Percentiles rank a stretch among this genome's conserved stretches.
Conservation (phyloP, 2,329 filamentous ascomycete species). For the Penicillium brasilianum region DNA sequence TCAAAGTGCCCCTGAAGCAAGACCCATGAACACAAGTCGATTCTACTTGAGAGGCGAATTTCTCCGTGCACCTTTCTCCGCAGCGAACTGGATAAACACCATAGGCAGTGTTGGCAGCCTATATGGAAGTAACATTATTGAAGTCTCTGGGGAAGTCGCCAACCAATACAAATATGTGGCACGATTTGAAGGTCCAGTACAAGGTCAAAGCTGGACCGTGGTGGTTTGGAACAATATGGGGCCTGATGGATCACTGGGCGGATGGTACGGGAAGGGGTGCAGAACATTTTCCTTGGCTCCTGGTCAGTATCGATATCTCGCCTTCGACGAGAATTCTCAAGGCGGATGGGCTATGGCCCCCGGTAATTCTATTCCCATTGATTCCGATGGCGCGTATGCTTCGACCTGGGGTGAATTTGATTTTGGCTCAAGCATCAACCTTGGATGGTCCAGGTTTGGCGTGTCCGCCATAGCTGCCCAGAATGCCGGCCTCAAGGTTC, state of each 20-base stretch:
- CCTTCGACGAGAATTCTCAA: slow-evolving; percentile 2
- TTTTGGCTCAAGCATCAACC: neutral
- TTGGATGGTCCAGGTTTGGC: neutral
- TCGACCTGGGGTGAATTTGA: slow-evolving; percentile 3
- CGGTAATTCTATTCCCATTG: neutral
- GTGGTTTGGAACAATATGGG: too few species aligned
- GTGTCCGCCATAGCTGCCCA: neutral
- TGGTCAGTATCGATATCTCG: neutral
- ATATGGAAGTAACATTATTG: too few species aligned
- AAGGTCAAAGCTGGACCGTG: too few species aligned
- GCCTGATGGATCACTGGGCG: neutral
- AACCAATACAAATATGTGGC: too few species aligned
- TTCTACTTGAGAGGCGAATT: too few species aligned
- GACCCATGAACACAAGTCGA: too few species aligned
- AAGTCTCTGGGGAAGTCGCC: too few species aligned
- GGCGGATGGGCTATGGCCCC: slow-evolving; percentile 1
- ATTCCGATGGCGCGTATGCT: slow-evolving; percentile 1
- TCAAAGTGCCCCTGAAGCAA: too few species aligned
- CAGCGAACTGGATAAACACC: too few species aligned
- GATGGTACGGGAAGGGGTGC: slow-evolving; percentile 1
- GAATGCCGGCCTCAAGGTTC: neutral
- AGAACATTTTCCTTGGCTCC: neutral
- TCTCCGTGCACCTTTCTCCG: too few species aligned
- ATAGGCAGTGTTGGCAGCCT: too few species aligned
- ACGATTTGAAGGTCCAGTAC: too few species aligned